Base-by-base conservation (phyloP, 768 basidiomycete species). In the Lactarius hengduanensis region DNA sequence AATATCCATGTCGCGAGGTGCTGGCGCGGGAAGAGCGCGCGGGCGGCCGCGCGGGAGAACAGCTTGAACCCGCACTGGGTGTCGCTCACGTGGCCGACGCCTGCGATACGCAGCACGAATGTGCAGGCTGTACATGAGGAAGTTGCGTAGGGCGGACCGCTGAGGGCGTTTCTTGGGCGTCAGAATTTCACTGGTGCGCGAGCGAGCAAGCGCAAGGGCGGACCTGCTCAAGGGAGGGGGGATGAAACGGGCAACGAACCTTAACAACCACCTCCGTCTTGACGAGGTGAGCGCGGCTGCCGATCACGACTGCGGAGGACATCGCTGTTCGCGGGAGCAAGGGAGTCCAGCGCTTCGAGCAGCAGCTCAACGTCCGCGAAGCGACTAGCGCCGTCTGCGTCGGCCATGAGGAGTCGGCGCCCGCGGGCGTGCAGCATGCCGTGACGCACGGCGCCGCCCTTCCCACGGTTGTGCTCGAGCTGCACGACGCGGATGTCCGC, bases 31-130 rank as follows among this genome's bases (percentile, higher is more conserved):
- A 96, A 98, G 67, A 98, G 87, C 65, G 84, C 84, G 60, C 82
- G 85, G 10, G 94, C 94, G 0, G 94, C 89, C 3, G 80, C 72
- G 13, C 94, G 91, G 18, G 94, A 88, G 78, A 96, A 96, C 32
- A 98, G 84, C 78, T 98, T 98, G 86, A 98, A 98, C 38, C 96
- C 96, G 74, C 96, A 97, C 75, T 97, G 96, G 20, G 96, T 98
- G 78, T 97, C 95, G 30, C 92, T 86, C 67, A 96, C 91, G 73
- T 93, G 89, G 9, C 89, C 89, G 3, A 95, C 94, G 57, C 96
- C 95, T 36, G 96, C 87, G 56, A 96, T 84, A 41, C 90, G 87
- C 10, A 97, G 83, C 74, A 95, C 87, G n/a, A 22, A 92, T 88
- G 75, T 98, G 96, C 65, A 98, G 84, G 4, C 90, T 91, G 73